phyloP scores from a whole-genome alignment of 257 asterid genomes.

The Cynanchum wilfordii region DNA sequence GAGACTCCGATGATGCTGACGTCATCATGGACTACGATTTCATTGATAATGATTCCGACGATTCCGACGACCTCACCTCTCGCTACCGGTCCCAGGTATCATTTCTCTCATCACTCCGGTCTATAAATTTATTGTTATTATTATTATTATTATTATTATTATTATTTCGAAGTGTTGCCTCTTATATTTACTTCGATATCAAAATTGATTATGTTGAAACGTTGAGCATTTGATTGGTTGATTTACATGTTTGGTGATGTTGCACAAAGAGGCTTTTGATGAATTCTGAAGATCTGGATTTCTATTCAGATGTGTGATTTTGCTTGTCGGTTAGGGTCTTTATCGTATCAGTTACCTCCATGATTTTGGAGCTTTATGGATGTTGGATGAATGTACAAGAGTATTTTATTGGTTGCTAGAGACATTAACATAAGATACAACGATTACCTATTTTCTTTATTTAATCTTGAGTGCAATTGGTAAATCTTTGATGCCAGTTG shows the following conservation, averaged over 20 bases:
- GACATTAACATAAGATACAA: neutral
- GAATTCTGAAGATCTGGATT: neutral
- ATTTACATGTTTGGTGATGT: neutral
- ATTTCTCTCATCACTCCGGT: slow-evolving; percentile 1
- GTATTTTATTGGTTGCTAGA: neutral
- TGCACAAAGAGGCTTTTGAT: neutral
- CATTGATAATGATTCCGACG: slow-evolving; percentile 72
- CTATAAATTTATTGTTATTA: neutral
- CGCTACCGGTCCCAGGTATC: slow-evolving; percentile 68
- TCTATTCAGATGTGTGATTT: neutral
- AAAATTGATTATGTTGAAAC: neutral
- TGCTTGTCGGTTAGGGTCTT: neutral
- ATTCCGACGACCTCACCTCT: slow-evolving; percentile 53
- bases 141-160: neutral
- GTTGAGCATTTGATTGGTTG: neutral
- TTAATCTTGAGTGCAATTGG: neutral
- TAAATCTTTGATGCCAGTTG: neutral
- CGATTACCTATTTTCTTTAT: neutral
- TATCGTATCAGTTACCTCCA: neutral
- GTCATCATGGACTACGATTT: slow-evolving; percentile 61
- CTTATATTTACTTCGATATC: neutral
- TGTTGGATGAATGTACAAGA: neutral
- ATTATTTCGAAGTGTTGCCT: neutral
- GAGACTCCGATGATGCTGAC: slow-evolving; percentile 57
- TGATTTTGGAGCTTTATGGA: neutral